phyloP scores from a whole-genome alignment of 1,284 basidiomycete species.

The Marasmius tenuissimus region DNA sequence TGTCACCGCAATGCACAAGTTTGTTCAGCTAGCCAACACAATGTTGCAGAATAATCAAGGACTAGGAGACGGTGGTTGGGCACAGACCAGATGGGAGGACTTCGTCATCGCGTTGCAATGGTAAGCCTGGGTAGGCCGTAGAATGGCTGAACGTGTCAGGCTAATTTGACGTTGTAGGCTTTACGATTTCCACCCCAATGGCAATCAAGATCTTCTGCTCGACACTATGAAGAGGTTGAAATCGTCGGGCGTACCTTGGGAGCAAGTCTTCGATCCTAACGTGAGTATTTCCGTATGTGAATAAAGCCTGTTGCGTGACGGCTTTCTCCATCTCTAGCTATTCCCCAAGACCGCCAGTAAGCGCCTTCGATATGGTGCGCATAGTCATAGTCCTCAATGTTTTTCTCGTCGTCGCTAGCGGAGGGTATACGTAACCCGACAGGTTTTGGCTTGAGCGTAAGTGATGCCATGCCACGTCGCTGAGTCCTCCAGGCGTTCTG shows the following conservation, averaged over 20 bases:
- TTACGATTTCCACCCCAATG: constrained; percentile 52
- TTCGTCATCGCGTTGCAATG: constrained; percentile 55
- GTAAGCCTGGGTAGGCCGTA: constrained; percentile 24
- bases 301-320: background rate
- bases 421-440: constrained; percentile 30
- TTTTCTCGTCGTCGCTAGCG: background rate
- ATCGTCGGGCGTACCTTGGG: constrained; percentile 55
- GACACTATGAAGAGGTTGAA: constrained; percentile 58
- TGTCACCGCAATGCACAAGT: constrained; percentile 49
- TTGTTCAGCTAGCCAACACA: constrained; percentile 52
- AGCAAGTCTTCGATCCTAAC: constrained; percentile 34
- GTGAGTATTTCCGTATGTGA: constrained; percentile 15
- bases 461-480: background rate
- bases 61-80: constrained; percentile 47
- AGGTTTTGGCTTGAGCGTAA: constrained; percentile 12
- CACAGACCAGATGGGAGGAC: constrained; percentile 57
- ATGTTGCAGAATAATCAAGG: constrained; percentile 55
- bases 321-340: background rate
- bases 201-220: constrained; percentile 48
- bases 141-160: too few relatives aligned
- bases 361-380: background rate
- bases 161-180: constrained; percentile 33
- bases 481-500: background rate
- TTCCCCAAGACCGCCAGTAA: constrained; percentile 16
- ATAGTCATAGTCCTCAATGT: too few relatives aligned